Percentiles rank a stretch among this genome's conserved stretches.
These are phyloP conservation scores for Aciculoconidium aculeatum DNA, from an alignment of 805 yeast species.

Conservation along the genomic window DNA sequence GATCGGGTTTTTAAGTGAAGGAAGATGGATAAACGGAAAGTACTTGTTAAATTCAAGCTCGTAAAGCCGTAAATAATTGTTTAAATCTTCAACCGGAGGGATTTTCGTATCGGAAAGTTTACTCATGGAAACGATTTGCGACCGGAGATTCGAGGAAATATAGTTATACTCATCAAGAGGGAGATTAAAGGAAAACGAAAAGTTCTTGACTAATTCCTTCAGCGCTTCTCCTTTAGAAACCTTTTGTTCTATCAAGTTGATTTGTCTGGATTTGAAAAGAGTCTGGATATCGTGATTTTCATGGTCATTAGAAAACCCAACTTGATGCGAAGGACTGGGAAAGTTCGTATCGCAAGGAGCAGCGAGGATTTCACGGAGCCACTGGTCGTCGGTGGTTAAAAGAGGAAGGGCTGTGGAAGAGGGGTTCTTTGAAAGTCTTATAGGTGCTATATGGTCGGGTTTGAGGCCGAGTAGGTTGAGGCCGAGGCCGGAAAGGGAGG, in stretches of 20 bases:
- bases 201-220: no score
- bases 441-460: no score
- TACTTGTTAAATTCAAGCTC: slow-evolving; percentile 74
- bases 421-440: slow-evolving; percentile 4
- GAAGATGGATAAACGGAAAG: slow-evolving; percentile 79
- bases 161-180: slow-evolving; percentile 8
- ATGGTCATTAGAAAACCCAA: slow-evolving; percentile 44
- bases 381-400: slow-evolving; percentile 36
- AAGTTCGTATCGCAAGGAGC: slow-evolving; percentile 61
- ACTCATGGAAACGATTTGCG: slow-evolving; percentile 47
- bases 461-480: no score
- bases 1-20: slow-evolving; percentile 40
- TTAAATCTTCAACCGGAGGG: slow-evolving; percentile 72
- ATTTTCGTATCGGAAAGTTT: slow-evolving; percentile 54
- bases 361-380: slow-evolving; percentile 67
- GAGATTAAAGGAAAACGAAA: slow-evolving; percentile 8
- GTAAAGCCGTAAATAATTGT: slow-evolving; percentile 68
- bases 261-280: slow-evolving; percentile 59
- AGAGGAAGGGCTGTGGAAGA: slow-evolving; percentile 6
- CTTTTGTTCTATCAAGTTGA: slow-evolving; percentile 54
- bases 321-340: slow-evolving; percentile 45
- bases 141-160: slow-evolving; percentile 39
- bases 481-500: no score
- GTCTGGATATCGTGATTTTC: slow-evolving; percentile 44
- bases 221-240: slow-evolving; percentile 6